Conservation (phyloP, 257 asterid species). For the Nicotiana otophora region DNA sequence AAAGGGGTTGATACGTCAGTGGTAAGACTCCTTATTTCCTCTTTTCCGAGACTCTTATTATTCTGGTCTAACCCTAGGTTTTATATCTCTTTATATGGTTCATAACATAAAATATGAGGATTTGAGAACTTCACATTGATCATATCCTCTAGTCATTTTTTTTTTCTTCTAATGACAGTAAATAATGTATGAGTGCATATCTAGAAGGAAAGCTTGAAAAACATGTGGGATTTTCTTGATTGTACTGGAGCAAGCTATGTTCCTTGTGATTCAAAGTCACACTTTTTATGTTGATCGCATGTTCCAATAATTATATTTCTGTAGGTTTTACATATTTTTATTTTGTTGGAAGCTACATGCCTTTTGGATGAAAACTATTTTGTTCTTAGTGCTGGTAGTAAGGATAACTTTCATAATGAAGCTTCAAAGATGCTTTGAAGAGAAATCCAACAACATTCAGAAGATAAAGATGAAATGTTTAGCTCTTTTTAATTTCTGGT, state of each 20-base stretch:
- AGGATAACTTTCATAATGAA: neutral
- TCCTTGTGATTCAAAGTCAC: neutral
- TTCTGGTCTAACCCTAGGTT: neutral
- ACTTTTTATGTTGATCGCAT: neutral
- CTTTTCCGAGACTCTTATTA: neutral
- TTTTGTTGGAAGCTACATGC: neutral
- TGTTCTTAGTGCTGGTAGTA: neutral
- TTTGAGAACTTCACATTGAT: neutral
- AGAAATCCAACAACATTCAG: no score
- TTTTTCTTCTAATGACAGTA: no score
- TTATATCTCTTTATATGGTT: neutral
- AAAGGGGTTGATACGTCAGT: slow-evolving; percentile 80
- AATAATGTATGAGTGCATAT: neutral
- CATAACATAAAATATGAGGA: neutral
- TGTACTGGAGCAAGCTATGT: neutral
- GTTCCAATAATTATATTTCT: neutral
- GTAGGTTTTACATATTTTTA: neutral
- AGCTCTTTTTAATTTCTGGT: no score
- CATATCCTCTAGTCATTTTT: neutral
- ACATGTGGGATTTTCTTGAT: neutral
- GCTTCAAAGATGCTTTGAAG: no score
- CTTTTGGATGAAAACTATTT: neutral
- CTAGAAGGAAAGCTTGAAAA: neutral
- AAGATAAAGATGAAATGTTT: no score
- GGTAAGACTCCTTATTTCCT: slow-evolving; percentile 29